Evolutionary conservation across 2,329 filamentous ascomycete species (phyloP), one percentile per base, ranked within the genome.

Genomic region (Phialocephala sp.): DNA sequence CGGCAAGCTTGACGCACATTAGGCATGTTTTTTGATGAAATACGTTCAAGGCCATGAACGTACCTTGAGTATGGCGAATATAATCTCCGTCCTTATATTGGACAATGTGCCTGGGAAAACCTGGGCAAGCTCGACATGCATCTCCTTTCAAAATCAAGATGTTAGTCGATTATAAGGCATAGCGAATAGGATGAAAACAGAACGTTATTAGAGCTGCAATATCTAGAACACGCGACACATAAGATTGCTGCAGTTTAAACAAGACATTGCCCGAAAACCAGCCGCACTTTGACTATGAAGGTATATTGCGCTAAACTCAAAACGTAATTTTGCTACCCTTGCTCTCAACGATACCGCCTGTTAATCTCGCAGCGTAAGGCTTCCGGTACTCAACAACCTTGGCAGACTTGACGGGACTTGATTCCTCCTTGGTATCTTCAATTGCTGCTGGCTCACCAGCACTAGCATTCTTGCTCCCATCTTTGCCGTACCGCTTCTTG

Each of bases 401-500:
- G 22, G 68, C 62, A 45, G 68, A 47, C 22, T 68, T 62, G 35
- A 43, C 56, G 2, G 60, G 60, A 67, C 72, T 72, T 64, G 66
- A 58, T 11, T 62, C 62, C 57, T 76, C 74, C 60, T 64, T 54
- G 4, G 35, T 57, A n/a, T 69, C 76, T 71, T 70, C 59, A 63
- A 69, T 56, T 27, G 60, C 47, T 18, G 52, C 66, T 54, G 36
- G 43, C 27, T 56, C 55, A 32, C 36, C 66, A 67, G 68, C 56
- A 20, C 37, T 60, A 54, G 50, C 24, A 35, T 77, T 78, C 68
- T 79, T 80, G 22, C 81, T 83, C 37, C 84, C 85, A 47, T 89
- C 89, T 78, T 94, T 94, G 69, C 92, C 91, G 75, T 91, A 98
- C 1, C 95, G 88, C 84, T 98, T 99, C 82, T 94, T 94, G 79